Evolutionary conservation across 2,329 filamentous ascomycete species (phyloP), one percentile per base, ranked within the genome.

Genomic region (Neospermospora avenae): DNA sequence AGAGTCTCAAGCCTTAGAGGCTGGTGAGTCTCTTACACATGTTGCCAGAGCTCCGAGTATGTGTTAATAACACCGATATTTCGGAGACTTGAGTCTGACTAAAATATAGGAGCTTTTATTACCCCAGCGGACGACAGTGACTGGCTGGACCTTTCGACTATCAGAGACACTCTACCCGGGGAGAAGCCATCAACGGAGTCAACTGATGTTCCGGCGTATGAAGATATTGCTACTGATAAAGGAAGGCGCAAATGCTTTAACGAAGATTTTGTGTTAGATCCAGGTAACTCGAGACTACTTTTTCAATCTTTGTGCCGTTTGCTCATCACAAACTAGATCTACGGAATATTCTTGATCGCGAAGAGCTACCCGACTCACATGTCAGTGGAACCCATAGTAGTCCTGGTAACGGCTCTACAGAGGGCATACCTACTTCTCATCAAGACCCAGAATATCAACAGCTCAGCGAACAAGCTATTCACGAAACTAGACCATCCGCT

Each of bases 241-340:
- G 25, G 41, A 56, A 28, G 39, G 48, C 54, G 58, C 31, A 61
- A 58, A 54, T 58, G 28, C 48, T 55, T 61, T 55, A 58, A 58
- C 35, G 41, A 61, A 60, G 53, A 57, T 60, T 59, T 59, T 55
- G 22, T 59, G 28, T 58, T 61, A 61, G 31, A 61, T 61, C 48
- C 34, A 61, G 41, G 48, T 61, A 61, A 61, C 42, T 58, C 51
- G 49, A 61, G 48, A 54, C 56, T 56, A 14, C 46, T 62, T 62
- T 46, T 62, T 62, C 24, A 59, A 59, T 56, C 52, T 58, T 51
- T 62, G n/a, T 62, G 53, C 51, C 31, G 39, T 59, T 62, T 62
- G 24, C 60, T 62, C 25, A 62, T 62, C 41, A 62, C 18, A 62
- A 55, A 62, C 56, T 62, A 62, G 44, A 62, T 59, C 34, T 57